Percentiles rank a stretch among this genome's conserved stretches.
Conservation (phyloP, 352 stramenopile genomes). For the Phytophthora fragariaefolia region DNA sequence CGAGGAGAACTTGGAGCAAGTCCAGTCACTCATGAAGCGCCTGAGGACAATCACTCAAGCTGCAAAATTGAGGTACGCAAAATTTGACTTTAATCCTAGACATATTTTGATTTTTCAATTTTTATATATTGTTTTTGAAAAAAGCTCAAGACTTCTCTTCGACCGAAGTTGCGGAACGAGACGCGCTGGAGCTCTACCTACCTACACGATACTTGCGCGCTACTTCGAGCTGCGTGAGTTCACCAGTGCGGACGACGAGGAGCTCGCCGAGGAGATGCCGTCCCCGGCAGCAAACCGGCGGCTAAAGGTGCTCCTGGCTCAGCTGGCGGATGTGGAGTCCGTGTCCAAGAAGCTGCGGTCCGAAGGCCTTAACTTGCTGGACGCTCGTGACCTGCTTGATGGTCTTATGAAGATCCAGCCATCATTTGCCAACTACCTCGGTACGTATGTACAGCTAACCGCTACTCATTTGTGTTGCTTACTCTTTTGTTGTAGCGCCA, state of each 20-base stretch:
- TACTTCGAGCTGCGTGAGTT: constrained; percentile 18
- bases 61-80: constrained; percentile 9
- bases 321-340: too few relatives aligned
- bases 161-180: too few relatives aligned
- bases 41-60: constrained; percentile 10
- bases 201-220: constrained; percentile 4
- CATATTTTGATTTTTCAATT: too few relatives aligned
- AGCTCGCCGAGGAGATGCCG: too few relatives aligned
- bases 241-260: constrained; percentile 8
- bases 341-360: constrained; percentile 10
- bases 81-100: constrained; percentile 2
- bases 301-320: too few relatives aligned
- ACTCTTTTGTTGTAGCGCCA: constrained; percentile 10
- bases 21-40: too few relatives aligned
- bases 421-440: neutral
- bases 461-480: neutral
- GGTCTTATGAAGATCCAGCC: too few relatives aligned
- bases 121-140: neutral
- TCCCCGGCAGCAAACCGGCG: too few relatives aligned
- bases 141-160: constrained; percentile 1
- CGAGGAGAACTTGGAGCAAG: too few relatives aligned
- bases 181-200: constrained; percentile 11
- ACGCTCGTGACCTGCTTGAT: constrained; percentile 3
- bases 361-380: constrained; percentile 1
- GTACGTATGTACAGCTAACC: constrained; percentile 5